Percentiles rank a stretch among this genome's conserved stretches.
Evolutionary conservation across 768 basidiomycete species (phyloP).

Genomic region (Mycena belliarum): DNA sequence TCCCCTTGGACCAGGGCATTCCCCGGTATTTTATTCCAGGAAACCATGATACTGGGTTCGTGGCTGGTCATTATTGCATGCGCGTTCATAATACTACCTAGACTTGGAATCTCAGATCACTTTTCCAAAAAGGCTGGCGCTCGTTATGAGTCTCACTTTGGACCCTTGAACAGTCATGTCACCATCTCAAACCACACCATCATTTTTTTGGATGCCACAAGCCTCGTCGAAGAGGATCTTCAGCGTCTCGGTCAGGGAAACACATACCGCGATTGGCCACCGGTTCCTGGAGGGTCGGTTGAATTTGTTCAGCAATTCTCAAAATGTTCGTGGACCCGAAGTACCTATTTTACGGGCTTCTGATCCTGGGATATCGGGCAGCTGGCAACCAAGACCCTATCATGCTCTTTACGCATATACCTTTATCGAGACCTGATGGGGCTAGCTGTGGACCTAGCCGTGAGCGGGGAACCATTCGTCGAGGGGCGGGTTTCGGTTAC

Average conservation of each 20-base stretch:
- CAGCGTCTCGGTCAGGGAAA: slow-evolving; percentile 41
- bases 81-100: slow-evolving; percentile 27
- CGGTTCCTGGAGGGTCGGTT: slow-evolving; percentile 49
- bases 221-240: slow-evolving; percentile 73
- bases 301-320: slow-evolving; percentile 52
- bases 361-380: slow-evolving; percentile 22
- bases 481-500: slow-evolving; percentile 78
- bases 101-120: slow-evolving; percentile 45
- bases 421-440: slow-evolving; percentile 72
- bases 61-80: slow-evolving; percentile 24
- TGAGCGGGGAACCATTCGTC: slow-evolving; percentile 72
- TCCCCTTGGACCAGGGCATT: slow-evolving; percentile 46
- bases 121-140: slow-evolving; percentile 47
- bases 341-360: background rate
- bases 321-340: slow-evolving; percentile 30
- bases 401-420: slow-evolving; percentile 87
- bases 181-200: slow-evolving; percentile 72
- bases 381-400: slow-evolving; percentile 44
- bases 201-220: slow-evolving; percentile 71
- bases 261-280: slow-evolving; percentile 42
- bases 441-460: slow-evolving; percentile 76
- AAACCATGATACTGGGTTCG: slow-evolving; percentile 85
- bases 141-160: slow-evolving; percentile 78
- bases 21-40: slow-evolving; percentile 80
- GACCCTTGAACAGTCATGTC: slow-evolving; percentile 64